Percentiles rank a stretch among this genome's conserved stretches.
phyloP scores from a whole-genome alignment of 371 early-diverging fungal genomes.

The Apophysomyces variabilis region DNA sequence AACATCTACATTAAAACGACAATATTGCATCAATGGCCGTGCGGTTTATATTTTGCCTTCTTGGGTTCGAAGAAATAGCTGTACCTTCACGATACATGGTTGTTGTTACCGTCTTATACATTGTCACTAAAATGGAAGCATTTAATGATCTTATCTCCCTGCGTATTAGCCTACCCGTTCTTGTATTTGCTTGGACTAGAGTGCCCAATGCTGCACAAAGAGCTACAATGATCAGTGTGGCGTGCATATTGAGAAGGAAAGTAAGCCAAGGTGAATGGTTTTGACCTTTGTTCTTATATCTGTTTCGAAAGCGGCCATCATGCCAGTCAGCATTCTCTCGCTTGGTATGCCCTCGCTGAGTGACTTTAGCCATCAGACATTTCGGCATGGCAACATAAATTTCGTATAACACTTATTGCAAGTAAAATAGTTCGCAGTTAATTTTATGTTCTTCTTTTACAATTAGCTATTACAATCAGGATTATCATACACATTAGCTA shows the following conservation, averaged over 20 bases:
- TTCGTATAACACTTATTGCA: neutral
- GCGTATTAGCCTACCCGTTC: constrained; percentile 17
- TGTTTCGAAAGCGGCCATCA: neutral
- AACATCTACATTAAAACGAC: neutral
- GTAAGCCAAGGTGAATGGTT: neutral
- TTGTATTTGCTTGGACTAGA: constrained; percentile 16
- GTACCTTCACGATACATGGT: constrained; percentile 17
- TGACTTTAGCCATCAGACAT: neutral
- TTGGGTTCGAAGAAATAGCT: neutral
- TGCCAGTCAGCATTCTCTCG: constrained; percentile 11
- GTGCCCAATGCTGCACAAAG: constrained; percentile 14
- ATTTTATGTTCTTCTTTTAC: constrained; percentile 7
- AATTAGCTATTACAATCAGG: constrained; percentile 1
- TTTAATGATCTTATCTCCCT: neutral
- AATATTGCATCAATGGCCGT: neutral
- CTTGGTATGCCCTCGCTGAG: neutral
- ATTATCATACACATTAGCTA: neutral
- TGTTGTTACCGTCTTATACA: constrained; percentile 24
- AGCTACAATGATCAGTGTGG: constrained; percentile 18
- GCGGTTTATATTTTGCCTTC: neutral
- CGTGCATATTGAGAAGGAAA: constrained; percentile 19
- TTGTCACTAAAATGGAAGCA: constrained; percentile 15
- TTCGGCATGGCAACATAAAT: no score
- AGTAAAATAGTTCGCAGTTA: neutral
- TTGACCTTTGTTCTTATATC: neutral